Evolutionary conservation across 2,329 filamentous ascomycete species (phyloP).

Genomic region (Triangularia setosa): DNA sequence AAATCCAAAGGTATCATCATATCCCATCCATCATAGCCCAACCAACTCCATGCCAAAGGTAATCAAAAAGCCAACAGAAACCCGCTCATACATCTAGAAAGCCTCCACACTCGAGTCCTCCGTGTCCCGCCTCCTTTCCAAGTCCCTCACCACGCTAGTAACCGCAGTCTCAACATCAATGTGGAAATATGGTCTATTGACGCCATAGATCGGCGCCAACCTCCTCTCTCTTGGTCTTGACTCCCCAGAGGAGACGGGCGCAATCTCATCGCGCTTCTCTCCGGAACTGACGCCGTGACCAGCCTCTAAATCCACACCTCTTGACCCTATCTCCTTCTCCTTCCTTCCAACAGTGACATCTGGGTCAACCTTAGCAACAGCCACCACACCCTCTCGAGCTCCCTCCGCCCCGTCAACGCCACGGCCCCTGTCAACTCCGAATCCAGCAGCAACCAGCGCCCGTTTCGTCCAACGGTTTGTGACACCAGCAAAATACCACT

Average conservation of each 20-base stretch:
- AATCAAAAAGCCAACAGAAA: not conserved
- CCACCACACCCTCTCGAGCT: slow-evolving; percentile 18
- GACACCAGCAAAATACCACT: slow-evolving; percentile 54
- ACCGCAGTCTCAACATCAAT: slow-evolving; percentile 42
- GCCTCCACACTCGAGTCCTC: not conserved
- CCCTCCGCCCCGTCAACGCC: not conserved
- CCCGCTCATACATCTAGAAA: not conserved
- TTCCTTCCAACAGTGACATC: not conserved
- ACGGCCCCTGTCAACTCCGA: slow-evolving; percentile 39
- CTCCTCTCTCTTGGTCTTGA: slow-evolving; percentile 6
- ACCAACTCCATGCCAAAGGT: not conserved
- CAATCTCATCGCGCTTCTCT: slow-evolving; percentile 14
- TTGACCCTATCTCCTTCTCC: not conserved
- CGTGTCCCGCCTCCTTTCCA: slow-evolving; percentile 11
- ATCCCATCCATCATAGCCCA: not conserved
- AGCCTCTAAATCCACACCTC: slow-evolving; percentile 19
- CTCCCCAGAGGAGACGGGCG: slow-evolving; percentile 21
- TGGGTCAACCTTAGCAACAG: slow-evolving; percentile 8
- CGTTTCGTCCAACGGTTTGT: slow-evolving; percentile 55
- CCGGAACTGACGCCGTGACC: not conserved
- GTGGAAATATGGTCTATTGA: slow-evolving; percentile 48
- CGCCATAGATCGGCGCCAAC: slow-evolving; percentile 34
- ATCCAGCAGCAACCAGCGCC: slow-evolving; percentile 53
- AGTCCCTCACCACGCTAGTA: slow-evolving; percentile 31
- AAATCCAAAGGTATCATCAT: not conserved